Conservation (phyloP, 345 rosid species). For the Salix viminalis region DNA sequence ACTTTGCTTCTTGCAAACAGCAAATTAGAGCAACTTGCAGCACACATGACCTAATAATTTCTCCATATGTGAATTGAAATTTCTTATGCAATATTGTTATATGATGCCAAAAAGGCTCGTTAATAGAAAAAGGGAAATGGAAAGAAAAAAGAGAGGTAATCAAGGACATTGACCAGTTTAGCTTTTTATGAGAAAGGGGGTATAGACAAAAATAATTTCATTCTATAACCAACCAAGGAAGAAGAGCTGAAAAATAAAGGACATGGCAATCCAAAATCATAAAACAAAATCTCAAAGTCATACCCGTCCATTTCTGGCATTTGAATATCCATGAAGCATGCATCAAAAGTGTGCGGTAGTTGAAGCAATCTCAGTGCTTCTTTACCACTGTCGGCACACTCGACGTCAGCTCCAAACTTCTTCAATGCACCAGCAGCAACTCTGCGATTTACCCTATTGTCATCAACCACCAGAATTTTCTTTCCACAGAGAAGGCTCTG, state of each 20-base stretch:
- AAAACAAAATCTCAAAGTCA: conserved; percentile 2
- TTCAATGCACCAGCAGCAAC: conserved; percentile 94
- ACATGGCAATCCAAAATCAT: background rate
- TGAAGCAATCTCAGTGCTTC: conserved; percentile 71
- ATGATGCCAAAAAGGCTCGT: background rate
- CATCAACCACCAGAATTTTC: conserved; percentile 91
- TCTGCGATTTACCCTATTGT: conserved; percentile 78
- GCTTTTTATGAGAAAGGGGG: background rate
- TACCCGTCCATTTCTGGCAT: conserved; percentile 99
- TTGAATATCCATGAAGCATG: conserved; percentile 99
- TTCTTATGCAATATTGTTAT: background rate
- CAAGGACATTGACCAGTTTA: background rate
- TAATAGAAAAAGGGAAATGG: background rate
- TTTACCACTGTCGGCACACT: conserved; percentile 82
- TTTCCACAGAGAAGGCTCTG: conserved; percentile 62
- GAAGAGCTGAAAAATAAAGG: background rate
- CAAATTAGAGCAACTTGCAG: background rate
- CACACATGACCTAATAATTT: background rate
- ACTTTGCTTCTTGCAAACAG: background rate
- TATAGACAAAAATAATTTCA: background rate
- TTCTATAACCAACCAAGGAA: background rate
- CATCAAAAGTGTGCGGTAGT: conserved; percentile 77
- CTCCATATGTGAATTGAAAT: background rate
- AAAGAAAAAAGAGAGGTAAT: background rate
- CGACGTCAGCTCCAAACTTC: conserved; percentile 88